phyloP scores from a whole-genome alignment of 208 protist genomes.

The Trypanosoma melophagium region DNA sequence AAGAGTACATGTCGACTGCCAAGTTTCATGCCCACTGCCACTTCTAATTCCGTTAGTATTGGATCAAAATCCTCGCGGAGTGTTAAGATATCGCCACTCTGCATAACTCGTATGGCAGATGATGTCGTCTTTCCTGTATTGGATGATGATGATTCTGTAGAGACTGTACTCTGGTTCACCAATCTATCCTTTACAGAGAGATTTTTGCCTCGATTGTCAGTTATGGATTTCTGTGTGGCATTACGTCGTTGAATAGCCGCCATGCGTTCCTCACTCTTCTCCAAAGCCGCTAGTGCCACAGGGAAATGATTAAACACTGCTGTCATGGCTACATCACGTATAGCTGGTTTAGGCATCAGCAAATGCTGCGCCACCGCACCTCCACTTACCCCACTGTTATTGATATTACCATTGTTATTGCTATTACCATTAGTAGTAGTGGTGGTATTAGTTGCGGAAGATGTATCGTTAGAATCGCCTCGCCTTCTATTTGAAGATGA shows the following conservation, averaged over 20 bases:
- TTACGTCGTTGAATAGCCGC: constrained; percentile 39
- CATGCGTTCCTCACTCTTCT: constrained; percentile 60
- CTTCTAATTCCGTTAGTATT: constrained; percentile 69
- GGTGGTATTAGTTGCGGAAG: constrained; percentile 1
- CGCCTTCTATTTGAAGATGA: constrained; percentile 18
- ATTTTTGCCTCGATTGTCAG: too few species aligned
- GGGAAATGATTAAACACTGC: constrained; percentile 72
- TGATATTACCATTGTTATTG: constrained; percentile 8
- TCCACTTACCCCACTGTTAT: neutral
- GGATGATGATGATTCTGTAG: constrained; percentile 13
- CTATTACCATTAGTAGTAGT: constrained; percentile 26
- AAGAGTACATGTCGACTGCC: constrained; percentile 86
- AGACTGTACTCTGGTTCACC: neutral
- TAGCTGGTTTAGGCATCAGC: constrained; percentile 68
- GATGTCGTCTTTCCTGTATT: constrained; percentile 3
- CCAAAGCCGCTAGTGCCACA: constrained; percentile 53
- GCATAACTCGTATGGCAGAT: constrained; percentile 35
- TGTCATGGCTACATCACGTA: constrained; percentile 64
- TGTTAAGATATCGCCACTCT: constrained; percentile 65
- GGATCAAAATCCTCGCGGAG: constrained; percentile 88
- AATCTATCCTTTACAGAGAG: neutral
- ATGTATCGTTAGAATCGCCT: neutral
- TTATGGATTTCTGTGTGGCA: constrained; percentile 19
- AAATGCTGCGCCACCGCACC: constrained; percentile 68
- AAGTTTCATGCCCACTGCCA: constrained; percentile 80